Evolutionary conservation across 257 asterid genomes (phyloP).

Genomic region (Pogostemon cablin): DNA sequence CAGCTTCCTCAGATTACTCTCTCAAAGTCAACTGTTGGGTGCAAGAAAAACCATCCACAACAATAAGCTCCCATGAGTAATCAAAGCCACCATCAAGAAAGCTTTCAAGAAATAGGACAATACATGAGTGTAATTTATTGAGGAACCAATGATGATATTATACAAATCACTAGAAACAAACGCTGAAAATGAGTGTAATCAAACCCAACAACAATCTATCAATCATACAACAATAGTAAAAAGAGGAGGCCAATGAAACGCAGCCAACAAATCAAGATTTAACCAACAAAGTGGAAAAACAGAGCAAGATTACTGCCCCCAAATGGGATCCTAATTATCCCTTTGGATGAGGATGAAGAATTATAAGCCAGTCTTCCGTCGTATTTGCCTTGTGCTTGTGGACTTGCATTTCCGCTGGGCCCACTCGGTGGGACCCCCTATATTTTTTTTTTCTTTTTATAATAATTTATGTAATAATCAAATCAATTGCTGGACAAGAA

Average conservation of each 20-base stretch:
- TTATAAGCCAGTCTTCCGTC: slow-evolving; percentile 19
- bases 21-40: slow-evolving; percentile 40
- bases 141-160: slow-evolving; percentile 36
- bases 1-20: slow-evolving; percentile 21
- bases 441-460: background rate
- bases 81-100: slow-evolving; percentile 32
- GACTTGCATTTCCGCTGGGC: slow-evolving; percentile 46
- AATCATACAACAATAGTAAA: slow-evolving; percentile 26
- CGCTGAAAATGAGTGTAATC: background rate
- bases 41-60: slow-evolving; percentile 18
- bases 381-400: slow-evolving; percentile 36
- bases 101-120: slow-evolving; percentile 25
- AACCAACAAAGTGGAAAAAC: slow-evolving; percentile 26
- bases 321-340: slow-evolving; percentile 43
- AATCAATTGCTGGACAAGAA: slow-evolving; percentile 22
- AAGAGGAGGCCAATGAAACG: slow-evolving; percentile 9
- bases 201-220: background rate
- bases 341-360: slow-evolving; percentile 52
- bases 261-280: slow-evolving; percentile 37
- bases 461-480: background rate
- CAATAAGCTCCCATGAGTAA: background rate
- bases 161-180: slow-evolving; percentile 1
- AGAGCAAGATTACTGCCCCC: slow-evolving; percentile 27
- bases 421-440: slow-evolving; percentile 39
- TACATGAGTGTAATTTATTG: background rate